phyloP scores from a whole-genome alignment of 1,284 basidiomycete genomes.

The Apiotrichum brassicae region DNA sequence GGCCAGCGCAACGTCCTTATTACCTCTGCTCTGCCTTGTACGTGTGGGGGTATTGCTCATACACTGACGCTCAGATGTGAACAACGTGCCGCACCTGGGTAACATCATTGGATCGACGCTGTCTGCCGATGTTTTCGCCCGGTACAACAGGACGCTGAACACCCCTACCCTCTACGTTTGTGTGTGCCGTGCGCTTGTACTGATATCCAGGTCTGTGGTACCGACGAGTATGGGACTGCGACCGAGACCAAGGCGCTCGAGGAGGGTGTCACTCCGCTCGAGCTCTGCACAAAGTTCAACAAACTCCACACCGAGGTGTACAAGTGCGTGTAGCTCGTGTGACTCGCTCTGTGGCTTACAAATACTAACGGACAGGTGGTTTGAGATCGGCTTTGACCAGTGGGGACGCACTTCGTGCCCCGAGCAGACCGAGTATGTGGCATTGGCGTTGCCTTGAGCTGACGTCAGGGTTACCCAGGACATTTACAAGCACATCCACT shows the following conservation, averaged over 20 bases:
- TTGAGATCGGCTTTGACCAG: slow-evolving; percentile 75
- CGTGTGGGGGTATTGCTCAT: slow-evolving; percentile 14
- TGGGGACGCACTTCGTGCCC: slow-evolving; percentile 93
- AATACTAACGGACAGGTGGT: slow-evolving; percentile 39
- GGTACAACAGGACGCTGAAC: slow-evolving; percentile 59
- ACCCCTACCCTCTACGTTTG: slow-evolving; percentile 48
- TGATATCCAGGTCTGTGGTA: slow-evolving; percentile 76
- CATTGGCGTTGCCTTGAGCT: slow-evolving; percentile 1
- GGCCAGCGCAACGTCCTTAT: slow-evolving; percentile 84
- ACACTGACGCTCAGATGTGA: slow-evolving; percentile 64
- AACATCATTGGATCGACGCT: slow-evolving; percentile 87
- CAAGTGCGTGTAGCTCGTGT: slow-evolving; percentile 54
- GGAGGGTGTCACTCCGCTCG: slow-evolving; percentile 77
- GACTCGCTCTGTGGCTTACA: not conserved
- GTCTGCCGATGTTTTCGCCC: slow-evolving; percentile 93
- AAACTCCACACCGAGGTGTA: slow-evolving; percentile 86
- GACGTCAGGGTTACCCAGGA: slow-evolving; percentile 71
- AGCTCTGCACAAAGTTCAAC: slow-evolving; percentile 92
- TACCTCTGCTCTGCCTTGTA: slow-evolving; percentile 87
- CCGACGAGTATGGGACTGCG: slow-evolving; percentile 98
- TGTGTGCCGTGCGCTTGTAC: slow-evolving; percentile 45
- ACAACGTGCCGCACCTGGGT: slow-evolving; percentile 98
- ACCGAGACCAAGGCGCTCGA: slow-evolving; percentile 92
- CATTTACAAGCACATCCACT: slow-evolving; percentile 74
- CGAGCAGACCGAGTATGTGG: slow-evolving; percentile 73